Conservation (phyloP, 2,329 filamentous ascomycete species). For the Lojkania enalia region DNA sequence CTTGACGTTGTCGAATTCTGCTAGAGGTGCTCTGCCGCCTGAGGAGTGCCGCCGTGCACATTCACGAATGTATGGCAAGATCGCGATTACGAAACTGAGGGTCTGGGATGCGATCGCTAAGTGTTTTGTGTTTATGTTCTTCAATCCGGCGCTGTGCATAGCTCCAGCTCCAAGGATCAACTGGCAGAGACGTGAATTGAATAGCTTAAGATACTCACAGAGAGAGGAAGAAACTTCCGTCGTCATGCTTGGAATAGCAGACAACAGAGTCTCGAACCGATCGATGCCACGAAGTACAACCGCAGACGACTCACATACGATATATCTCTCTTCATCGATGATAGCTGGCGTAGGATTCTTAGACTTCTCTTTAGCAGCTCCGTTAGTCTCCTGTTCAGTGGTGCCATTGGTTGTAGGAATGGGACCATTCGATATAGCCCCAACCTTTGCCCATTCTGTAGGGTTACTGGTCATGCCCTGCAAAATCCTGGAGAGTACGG, state of each 20-base stretch:
- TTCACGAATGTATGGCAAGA: constrained; percentile 89
- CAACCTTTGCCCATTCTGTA: constrained; percentile 64
- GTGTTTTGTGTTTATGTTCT: constrained; percentile 90
- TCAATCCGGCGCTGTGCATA: constrained; percentile 82
- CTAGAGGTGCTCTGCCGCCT: constrained; percentile 57
- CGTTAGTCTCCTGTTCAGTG: constrained; percentile 29
- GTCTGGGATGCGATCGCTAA: constrained; percentile 89
- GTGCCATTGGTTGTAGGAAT: constrained; percentile 29
- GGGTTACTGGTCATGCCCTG: constrained; percentile 72
- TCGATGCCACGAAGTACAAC: constrained; percentile 80
- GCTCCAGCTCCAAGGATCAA: constrained; percentile 94
- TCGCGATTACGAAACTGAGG: constrained; percentile 79
- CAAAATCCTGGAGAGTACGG: constrained; percentile 66
- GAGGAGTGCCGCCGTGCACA: constrained; percentile 77
- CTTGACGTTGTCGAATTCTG: constrained; percentile 86
- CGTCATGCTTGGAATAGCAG: constrained; percentile 86
- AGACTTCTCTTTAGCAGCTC: constrained; percentile 34
- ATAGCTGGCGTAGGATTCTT: constrained; percentile 63
- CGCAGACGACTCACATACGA: constrained; percentile 82
- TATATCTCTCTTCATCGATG: constrained; percentile 82
- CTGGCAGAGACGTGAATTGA: constrained; percentile 96
- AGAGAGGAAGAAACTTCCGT: constrained; percentile 78
- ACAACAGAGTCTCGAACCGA: constrained; percentile 78
- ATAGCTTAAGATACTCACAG: constrained; percentile 84
- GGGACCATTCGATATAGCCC: constrained; percentile 42